phyloP scores from a whole-genome alignment of 1,284 basidiomycete genomes.

The Albatrellus sp. region DNA sequence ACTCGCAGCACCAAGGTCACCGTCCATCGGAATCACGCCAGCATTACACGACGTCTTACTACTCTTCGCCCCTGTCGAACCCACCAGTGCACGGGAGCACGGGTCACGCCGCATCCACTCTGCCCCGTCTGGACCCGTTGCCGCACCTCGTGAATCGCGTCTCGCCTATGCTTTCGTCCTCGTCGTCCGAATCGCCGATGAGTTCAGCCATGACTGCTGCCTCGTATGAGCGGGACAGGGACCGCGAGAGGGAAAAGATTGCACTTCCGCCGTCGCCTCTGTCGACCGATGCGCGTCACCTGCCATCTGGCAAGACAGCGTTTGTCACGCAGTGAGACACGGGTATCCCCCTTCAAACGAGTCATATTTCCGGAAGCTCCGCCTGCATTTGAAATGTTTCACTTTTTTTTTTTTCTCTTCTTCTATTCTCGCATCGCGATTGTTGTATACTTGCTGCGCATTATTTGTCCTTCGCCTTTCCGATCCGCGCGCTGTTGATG shows the following conservation, averaged over 20 bases:
- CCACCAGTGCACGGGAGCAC: constrained; percentile 16
- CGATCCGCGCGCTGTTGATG: background rate
- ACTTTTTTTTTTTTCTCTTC: too few relatives aligned
- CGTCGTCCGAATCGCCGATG: constrained; percentile 19
- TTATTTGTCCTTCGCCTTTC: background rate
- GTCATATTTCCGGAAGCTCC: too few relatives aligned
- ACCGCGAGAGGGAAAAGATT: constrained; percentile 6
- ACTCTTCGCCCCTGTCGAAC: constrained; percentile 34
- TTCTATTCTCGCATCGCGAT: background rate
- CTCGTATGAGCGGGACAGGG: constrained; percentile 34
- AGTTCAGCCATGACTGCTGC: constrained; percentile 17
- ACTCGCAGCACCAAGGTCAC: constrained; percentile 10
- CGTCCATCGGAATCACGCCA: constrained; percentile 11
- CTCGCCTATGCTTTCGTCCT: constrained; percentile 27
- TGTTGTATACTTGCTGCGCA: background rate
- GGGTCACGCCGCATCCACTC: constrained; percentile 8
- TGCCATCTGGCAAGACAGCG: constrained; percentile 3
- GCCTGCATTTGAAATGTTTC: too few relatives aligned
- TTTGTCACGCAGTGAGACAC: constrained; percentile 11
- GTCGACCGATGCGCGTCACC: background rate
- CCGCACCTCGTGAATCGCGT: constrained; percentile 21
- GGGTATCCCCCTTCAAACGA: background rate
- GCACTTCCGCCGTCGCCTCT: constrained; percentile 7
- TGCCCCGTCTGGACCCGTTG: constrained; percentile 22
- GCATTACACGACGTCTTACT: constrained; percentile 10